Conservation (phyloP, 352 stramenopile species). For the Pythium oligandrum region DNA sequence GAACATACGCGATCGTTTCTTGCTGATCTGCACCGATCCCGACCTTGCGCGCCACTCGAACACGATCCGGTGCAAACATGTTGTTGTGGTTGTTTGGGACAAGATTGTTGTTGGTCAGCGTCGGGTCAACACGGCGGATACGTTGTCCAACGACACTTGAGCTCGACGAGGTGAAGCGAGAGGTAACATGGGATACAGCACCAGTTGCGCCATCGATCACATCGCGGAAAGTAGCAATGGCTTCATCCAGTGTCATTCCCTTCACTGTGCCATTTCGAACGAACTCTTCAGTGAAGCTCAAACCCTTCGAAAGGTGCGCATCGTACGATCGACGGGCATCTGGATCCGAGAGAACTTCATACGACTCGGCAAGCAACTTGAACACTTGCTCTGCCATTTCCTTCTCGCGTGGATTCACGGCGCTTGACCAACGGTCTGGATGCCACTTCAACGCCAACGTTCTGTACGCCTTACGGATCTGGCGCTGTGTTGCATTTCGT, state of each 20-base stretch:
- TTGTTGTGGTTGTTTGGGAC: conserved; percentile 83
- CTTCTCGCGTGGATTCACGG: conserved; percentile 40
- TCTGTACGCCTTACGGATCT: conserved; percentile 78
- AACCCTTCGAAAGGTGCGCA: conserved; percentile 36
- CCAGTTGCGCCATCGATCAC: conserved; percentile 62
- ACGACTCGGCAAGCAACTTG: conserved; percentile 80
- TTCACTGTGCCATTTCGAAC: conserved; percentile 70
- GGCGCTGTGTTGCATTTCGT: conserved; percentile 49
- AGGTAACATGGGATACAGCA: conserved; percentile 52
- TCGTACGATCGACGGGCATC: conserved; percentile 64
- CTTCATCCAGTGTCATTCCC: conserved; percentile 82
- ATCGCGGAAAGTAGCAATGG: conserved; percentile 73
- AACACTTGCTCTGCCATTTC: conserved; percentile 74
- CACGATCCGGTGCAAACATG: conserved; percentile 61
- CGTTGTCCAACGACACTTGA: conserved; percentile 61
- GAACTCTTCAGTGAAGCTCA: conserved; percentile 69
- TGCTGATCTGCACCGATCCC: conserved; percentile 53
- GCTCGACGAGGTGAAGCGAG: conserved; percentile 59
- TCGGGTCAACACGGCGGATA: conserved; percentile 30
- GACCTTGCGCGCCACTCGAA: conserved; percentile 60
- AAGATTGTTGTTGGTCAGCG: conserved; percentile 30
- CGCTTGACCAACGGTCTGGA: conserved; percentile 70
- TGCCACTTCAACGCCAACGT: conserved; percentile 82
- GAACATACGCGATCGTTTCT: conserved; percentile 72
- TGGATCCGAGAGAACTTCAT: conserved; percentile 73